Evolutionary conservation across 1,139 yeast genomes (phyloP).

Genomic region (Zygosaccharomyces pseudobailii): DNA sequence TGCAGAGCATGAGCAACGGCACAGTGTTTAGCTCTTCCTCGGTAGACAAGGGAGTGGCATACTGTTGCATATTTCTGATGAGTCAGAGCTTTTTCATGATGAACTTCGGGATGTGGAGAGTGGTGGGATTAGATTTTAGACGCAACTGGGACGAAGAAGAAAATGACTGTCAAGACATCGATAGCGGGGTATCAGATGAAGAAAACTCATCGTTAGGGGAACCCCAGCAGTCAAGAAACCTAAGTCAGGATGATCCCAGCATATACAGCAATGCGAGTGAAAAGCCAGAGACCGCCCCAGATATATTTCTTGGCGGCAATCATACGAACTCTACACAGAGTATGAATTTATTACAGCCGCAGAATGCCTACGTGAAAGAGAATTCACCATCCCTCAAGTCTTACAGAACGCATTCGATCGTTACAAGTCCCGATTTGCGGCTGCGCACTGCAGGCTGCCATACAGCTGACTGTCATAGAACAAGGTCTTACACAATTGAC

Average conservation of each 20-base stretch:
- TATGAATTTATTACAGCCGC: not conserved
- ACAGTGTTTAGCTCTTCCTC: constrained; percentile 51
- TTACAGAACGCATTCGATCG: constrained; percentile 3
- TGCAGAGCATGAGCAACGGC: constrained; percentile 73
- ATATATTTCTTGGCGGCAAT: not conserved
- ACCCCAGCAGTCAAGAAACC: not conserved
- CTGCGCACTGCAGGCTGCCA: not conserved
- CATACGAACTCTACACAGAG: constrained; percentile 4
- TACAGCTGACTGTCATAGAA: not conserved
- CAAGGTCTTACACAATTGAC: not conserved
- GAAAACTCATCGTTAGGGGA: not conserved
- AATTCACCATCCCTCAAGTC: not conserved
- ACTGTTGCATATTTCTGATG: constrained; percentile 69
- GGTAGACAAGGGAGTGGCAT: constrained; percentile 75
- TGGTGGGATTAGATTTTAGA: constrained; percentile 68
- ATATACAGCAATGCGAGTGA: constrained; percentile 2
- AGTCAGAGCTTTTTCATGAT: constrained; percentile 65
- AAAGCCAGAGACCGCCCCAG: not conserved
- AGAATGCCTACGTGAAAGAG: not conserved
- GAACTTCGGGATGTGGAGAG: constrained; percentile 66
- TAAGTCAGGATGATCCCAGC: not conserved
- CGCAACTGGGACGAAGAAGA: constrained; percentile 19
- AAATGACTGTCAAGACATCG: constrained; percentile 4
- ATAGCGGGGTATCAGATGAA: not conserved
- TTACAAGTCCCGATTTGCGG: constrained; percentile 7